Percentiles rank a stretch among this genome's conserved stretches.
phyloP scores from a whole-genome alignment of 2,329 filamentous ascomycete genomes.

The Hymenoscyphus linearis region DNA sequence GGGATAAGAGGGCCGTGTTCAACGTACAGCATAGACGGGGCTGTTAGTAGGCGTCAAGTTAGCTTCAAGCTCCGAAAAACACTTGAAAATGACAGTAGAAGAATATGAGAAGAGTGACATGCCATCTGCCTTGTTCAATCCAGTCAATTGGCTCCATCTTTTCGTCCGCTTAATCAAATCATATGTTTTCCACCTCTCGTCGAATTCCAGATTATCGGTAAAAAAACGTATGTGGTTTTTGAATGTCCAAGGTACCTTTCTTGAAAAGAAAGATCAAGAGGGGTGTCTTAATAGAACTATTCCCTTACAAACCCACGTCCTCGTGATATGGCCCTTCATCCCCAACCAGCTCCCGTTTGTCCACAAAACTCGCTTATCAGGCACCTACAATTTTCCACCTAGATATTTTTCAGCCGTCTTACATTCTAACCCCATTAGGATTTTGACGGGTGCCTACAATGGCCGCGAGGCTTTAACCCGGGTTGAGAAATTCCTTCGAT shows the following conservation, averaged over 20 bases:
- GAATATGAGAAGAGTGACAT: neutral
- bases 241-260: neutral
- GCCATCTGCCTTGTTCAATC: conserved; percentile 8
- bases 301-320: neutral
- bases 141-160: conserved; percentile 7
- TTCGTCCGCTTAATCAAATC: neutral
- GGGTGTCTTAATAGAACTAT: too few species aligned
- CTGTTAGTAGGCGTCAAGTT: neutral
- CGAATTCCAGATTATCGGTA: neutral
- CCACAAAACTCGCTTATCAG: conserved; percentile 1
- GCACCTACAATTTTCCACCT: neutral
- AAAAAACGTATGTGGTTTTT: too few species aligned
- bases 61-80: neutral
- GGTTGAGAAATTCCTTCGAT: neutral
- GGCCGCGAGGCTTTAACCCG: neutral
- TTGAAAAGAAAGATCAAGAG: neutral
- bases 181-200: neutral
- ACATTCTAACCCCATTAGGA: neutral
- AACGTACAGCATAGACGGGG: conserved; percentile 9
- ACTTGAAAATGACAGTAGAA: neutral
- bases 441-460: neutral
- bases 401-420: neutral
- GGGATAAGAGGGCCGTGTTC: neutral
- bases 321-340: neutral
- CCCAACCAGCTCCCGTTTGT: neutral